phyloP scores from a whole-genome alignment of 2,329 filamentous ascomycete species.

The Aspergillus sclerotialis region DNA sequence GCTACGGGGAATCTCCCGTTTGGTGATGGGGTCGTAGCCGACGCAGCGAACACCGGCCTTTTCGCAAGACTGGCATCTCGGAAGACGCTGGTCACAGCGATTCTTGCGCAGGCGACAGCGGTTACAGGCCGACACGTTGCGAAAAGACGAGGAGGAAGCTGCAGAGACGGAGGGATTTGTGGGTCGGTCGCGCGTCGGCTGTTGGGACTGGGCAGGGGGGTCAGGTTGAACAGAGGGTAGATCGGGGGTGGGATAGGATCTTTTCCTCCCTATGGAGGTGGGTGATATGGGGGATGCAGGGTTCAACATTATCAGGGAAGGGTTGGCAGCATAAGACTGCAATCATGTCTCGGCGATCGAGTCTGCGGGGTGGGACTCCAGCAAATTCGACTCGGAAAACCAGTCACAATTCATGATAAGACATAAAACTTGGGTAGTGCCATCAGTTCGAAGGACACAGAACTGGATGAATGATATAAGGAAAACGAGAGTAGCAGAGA shows the following conservation, averaged over 20 bases:
- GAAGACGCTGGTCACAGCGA: conserved; percentile 85
- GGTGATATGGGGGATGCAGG: conserved; percentile 23
- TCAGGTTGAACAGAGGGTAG: conserved; percentile 15
- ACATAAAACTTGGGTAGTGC: conserved; percentile 7
- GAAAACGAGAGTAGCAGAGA: neutral
- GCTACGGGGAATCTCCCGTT: conserved; percentile 84
- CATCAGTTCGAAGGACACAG: neutral
- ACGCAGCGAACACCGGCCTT: conserved; percentile 90
- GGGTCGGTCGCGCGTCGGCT: conserved; percentile 12
- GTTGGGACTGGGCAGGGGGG: conserved; percentile 9
- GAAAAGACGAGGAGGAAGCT: conserved; percentile 49
- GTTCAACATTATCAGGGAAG: conserved; percentile 25
- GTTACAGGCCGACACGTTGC: conserved; percentile 91
- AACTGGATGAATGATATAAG: neutral
- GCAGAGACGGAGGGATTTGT: conserved; percentile 16
- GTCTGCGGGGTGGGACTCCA: conserved; percentile 13
- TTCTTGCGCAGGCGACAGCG: conserved; percentile 89
- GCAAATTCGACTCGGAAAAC: conserved; percentile 10
- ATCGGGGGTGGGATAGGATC: conserved; percentile 25
- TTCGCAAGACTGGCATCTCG: conserved; percentile 83
- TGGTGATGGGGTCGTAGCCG: conserved; percentile 93
- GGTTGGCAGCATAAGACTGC: conserved; percentile 17
- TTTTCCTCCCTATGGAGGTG: conserved; percentile 29
- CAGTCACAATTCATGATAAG: conserved; percentile 25
- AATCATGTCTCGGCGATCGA: conserved; percentile 25